Evolutionary conservation across 164 flowering plant genomes (phyloP).

Genomic region (Sextonia rubra): DNA sequence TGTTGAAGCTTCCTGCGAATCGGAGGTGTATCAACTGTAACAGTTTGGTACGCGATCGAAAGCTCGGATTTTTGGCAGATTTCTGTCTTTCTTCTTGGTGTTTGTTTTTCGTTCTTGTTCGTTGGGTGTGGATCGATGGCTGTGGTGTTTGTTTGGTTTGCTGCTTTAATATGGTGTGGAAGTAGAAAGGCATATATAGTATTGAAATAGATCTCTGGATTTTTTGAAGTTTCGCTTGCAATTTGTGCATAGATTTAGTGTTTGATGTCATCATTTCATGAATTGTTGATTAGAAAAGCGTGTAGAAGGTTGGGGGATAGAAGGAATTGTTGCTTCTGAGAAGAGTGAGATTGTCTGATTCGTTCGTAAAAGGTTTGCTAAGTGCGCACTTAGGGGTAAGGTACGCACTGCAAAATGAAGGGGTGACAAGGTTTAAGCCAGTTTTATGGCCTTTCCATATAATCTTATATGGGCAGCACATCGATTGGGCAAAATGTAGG

Average conservation of each 20-base stretch:
- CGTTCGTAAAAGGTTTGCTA: background rate
- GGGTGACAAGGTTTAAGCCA: no score
- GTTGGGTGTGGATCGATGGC: background rate
- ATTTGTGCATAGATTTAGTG: no score
- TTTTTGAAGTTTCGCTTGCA: background rate
- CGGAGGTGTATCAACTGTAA: constrained; percentile 86
- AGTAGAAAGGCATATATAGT: background rate
- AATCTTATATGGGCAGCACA: no score
- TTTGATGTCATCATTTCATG: no score
- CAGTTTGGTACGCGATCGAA: constrained; percentile 55
- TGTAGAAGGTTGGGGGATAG: background rate
- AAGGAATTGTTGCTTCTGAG: background rate
- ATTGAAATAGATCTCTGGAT: background rate
- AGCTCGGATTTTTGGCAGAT: background rate
- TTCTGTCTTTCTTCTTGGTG: background rate
- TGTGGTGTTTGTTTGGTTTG: background rate
- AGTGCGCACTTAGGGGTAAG: no score
- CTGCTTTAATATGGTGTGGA: background rate
- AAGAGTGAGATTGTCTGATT: background rate
- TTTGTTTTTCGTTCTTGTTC: no score
- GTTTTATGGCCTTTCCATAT: no score
- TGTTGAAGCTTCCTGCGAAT: constrained; percentile 70
- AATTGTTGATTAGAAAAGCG: background rate
- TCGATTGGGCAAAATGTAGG: no score
- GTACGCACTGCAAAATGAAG: no score